Conservation (phyloP, 2,329 filamentous ascomycete genomes). For the Verruconis gallopava region DNA sequence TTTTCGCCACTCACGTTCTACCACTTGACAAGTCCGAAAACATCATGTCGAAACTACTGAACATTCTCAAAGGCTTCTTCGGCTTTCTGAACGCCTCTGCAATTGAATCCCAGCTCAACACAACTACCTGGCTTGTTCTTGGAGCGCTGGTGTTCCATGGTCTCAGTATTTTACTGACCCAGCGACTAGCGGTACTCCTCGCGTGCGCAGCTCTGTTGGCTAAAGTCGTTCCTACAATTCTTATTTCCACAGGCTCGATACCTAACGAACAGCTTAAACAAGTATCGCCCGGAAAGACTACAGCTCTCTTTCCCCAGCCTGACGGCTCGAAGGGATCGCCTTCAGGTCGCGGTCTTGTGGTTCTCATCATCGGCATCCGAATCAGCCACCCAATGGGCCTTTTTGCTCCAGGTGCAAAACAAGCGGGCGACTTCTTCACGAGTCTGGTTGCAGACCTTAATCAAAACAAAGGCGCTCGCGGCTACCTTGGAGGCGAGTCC, state of each 20-base stretch:
- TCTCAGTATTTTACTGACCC: conserved; percentile 4
- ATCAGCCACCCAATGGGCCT: conserved; percentile 31
- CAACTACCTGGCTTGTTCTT: conserved; percentile 7
- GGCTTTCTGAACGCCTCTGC: conserved; percentile 8
- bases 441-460: conserved; percentile 25
- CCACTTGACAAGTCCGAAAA: too few relatives aligned
- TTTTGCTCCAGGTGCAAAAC: conserved; percentile 31
- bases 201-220: background rate
- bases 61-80: too few relatives aligned
- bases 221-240: conserved; percentile 6
- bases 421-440: conserved; percentile 27
- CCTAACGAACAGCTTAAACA: conserved; percentile 1
- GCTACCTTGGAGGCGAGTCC: conserved; percentile 30
- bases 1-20: too few relatives aligned
- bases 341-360: background rate
- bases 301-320: background rate
- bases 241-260: conserved; percentile 3
- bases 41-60: too few relatives aligned
- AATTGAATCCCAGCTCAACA: conserved; percentile 12
- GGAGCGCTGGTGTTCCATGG: conserved; percentile 3
- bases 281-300: background rate
- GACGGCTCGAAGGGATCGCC: conserved; percentile 3
- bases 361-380: conserved; percentile 7
- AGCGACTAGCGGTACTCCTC: conserved; percentile 2
- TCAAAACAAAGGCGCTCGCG: conserved; percentile 30